Base-by-base conservation (phyloP, 805 yeast species). In the Naumovozyma dairenensis region DNA sequence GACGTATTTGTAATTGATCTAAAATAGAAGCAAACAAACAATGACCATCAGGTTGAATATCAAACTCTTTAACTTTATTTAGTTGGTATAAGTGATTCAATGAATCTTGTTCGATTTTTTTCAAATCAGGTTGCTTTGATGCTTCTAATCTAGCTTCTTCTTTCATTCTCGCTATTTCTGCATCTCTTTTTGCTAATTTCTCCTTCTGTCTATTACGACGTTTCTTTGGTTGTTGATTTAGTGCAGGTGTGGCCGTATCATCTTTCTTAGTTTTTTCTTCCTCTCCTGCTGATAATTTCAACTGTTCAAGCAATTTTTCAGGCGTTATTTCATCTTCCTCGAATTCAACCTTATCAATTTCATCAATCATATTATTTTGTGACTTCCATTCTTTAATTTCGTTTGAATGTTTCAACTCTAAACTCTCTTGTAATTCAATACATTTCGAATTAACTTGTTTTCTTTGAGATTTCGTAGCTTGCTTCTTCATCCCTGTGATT, bases 31-130 rank as follows among this genome's bases (percentile, higher is more conserved):
- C 82, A 63, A 85, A 92, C 21, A 89, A 61, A 65, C 98, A 92
- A 55, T 89, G 89, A 0, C 97, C 98, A 56, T 89, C 97, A 0
- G 97, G 94, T 39, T 69, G 64, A 30, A 86, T 81, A 44, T 86
- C 94, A 40, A 66, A 59, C 43, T 78, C 76, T 15, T 42, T 49
- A n/a, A 84, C 60, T 4, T 66, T 60, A 21, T 68, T 62, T 17
- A 68, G 35, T 2, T 51, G 44, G 39, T 92, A 72, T 18, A 79
- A 49, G 24, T 63, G 63, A 14, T 64, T 65, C 53, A 89, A 67
- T 31, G 76, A 73, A 10, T 75, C 80, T 37, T 74, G 67, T 60
- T 89, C 97, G 15, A 80, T 72, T 31, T 71, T 69, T 21, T 86
- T 65, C 44, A 74, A 63, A 53, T 89, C 84, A 0, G 86, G 80